Evolutionary conservation across 495 filamentous ascomycete genomes (phyloP), one percentile per base, ranked within the genome.

Genomic region (Entonaema liquescens): DNA sequence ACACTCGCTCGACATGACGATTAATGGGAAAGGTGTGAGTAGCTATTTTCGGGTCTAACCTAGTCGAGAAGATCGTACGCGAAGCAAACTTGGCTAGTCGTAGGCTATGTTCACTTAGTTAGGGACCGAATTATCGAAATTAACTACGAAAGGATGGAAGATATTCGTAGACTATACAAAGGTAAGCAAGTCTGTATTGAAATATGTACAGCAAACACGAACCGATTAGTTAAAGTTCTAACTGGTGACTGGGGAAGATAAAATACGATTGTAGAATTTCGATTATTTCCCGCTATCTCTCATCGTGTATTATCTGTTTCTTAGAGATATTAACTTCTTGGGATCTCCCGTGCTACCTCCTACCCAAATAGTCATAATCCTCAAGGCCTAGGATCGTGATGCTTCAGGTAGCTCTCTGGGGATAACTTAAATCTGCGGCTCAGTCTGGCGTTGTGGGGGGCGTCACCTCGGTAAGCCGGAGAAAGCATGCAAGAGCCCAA

Each of bases 381-480:
- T 7, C 5, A 33, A 33, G 5, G 11, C 11, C 31, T 33, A 33
- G 11, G 31, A 33, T 33, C 31, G 11, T 9, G 31, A 47, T 21
- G 19, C 42, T 23, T 0, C 42, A 19, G 23, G 21, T 47, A 47
- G 21, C 19, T 47, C 9, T 4, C 42, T 47, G 2, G 19, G 23
- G 8, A 23, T 3, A 23, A 3, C 17, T 11, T 2, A 12, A 47
- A 33, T 17, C 4, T 52, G 47, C 53, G 64, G 56, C 47, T 67
- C 19, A 4, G 7, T 52, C 49, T 33, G 28, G 58, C 58, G 56
- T 68, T 62, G 58, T 62, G 38, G 47, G 26, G 64, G 21, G 6
- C 13, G 5, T n/a, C 36, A 21, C 11, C 50, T 57, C 15, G 40
- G 23, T 11, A 31, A 57, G 15, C 21, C 40, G 60, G 52, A 50